Percentiles rank a stretch among this genome's conserved stretches.
These are phyloP conservation scores for Nicotiana paniculata DNA, from an alignment of 257 asterid species.

Conservation along the genomic window DNA sequence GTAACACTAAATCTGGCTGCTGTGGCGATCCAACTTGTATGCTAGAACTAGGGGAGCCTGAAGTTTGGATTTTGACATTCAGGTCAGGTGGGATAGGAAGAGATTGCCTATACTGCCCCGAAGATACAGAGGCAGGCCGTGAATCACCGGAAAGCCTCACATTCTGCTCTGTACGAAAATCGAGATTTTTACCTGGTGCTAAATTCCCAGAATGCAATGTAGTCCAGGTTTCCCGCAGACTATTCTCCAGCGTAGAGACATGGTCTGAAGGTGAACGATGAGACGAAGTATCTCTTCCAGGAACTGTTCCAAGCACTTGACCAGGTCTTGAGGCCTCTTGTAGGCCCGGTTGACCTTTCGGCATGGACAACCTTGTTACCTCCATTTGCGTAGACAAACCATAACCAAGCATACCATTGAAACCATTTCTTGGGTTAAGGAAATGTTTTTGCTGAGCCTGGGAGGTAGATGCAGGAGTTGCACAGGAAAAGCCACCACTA, in stretches of 20 bases:
- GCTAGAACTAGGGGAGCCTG: slow-evolving; percentile 66
- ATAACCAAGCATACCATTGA: slow-evolving; percentile 34
- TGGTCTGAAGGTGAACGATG: neutral
- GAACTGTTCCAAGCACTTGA: neutral
- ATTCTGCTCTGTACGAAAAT: slow-evolving; percentile 16
- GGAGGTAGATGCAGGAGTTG: slow-evolving; percentile 17
- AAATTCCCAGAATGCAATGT: slow-evolving; percentile 11
- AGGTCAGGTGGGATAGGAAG: slow-evolving; percentile 47
- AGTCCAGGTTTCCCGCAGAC: slow-evolving; percentile 1
- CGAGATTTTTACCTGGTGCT: slow-evolving; percentile 12
- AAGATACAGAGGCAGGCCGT: slow-evolving; percentile 12
- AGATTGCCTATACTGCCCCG: neutral
- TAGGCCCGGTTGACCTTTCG: slow-evolving; percentile 19
- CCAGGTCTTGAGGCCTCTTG: slow-evolving; percentile 2
- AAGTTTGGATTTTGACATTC: slow-evolving; percentile 40
- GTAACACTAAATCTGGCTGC: slow-evolving; percentile 86
- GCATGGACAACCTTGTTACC: slow-evolving; percentile 8
- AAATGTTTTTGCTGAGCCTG: slow-evolving; percentile 41
- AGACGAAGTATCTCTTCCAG: neutral
- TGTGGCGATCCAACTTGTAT: slow-evolving; percentile 72
- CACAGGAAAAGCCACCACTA: slow-evolving; percentile 26
- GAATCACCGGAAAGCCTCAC: slow-evolving; percentile 24
- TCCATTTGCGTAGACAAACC: slow-evolving; percentile 25
- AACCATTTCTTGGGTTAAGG: slow-evolving; percentile 43
- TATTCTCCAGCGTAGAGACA: neutral